These are phyloP conservation scores for Diaporthe caulivora DNA, from an alignment of 2,329 filamentous ascomycete species.

Conservation along the genomic window DNA sequence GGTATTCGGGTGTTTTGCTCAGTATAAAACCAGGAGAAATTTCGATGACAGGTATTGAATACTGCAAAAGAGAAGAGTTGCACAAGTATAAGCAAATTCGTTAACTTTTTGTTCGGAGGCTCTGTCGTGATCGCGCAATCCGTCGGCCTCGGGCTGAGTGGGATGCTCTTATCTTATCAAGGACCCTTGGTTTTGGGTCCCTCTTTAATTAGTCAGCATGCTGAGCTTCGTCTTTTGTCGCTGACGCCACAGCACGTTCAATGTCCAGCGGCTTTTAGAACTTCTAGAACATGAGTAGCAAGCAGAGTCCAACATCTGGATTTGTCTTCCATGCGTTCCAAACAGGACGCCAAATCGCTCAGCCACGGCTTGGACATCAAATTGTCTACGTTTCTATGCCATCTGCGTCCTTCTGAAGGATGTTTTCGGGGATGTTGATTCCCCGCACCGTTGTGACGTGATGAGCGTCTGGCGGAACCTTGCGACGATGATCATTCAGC, in stretches of 20 bases:
- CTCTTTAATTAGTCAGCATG: background rate
- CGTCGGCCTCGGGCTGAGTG: background rate
- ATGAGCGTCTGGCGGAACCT: too few species aligned
- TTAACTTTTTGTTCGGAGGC: background rate
- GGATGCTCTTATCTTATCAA: slow-evolving; percentile 37
- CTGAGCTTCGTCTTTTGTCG: background rate
- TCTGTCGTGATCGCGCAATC: too few species aligned
- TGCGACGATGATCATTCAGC: too few species aligned
- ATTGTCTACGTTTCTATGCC: too few species aligned
- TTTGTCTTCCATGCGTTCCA: background rate
- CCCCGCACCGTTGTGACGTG: too few species aligned
- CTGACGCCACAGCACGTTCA: background rate
- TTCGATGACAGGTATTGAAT: background rate
- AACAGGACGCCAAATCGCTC: too few species aligned
- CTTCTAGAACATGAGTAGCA: background rate
- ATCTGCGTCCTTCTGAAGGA: too few species aligned
- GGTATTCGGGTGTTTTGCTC: background rate
- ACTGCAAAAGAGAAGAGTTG: accelerated
- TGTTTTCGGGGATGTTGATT: too few species aligned
- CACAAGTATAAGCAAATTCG: background rate
- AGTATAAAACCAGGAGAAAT: too few species aligned
- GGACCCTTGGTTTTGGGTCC: background rate
- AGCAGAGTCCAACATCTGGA: background rate
- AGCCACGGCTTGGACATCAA: too few species aligned
- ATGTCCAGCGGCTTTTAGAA: slow-evolving; percentile 13